Conservation (phyloP, 2,329 filamentous ascomycete genomes). For the Cladosporium velox region DNA sequence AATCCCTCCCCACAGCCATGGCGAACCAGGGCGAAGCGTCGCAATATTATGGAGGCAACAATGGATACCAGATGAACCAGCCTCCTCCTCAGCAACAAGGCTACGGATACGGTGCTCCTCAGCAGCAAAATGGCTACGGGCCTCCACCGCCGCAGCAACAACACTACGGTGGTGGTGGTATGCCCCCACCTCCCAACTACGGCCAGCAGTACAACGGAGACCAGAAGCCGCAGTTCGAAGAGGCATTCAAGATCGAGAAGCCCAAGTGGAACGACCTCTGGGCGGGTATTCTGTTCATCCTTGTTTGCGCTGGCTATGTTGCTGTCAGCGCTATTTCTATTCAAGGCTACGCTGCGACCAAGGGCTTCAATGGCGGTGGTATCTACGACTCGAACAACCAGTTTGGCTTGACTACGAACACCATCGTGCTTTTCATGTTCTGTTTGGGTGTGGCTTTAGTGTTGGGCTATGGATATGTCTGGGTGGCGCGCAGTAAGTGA, state of each 20-base stretch:
- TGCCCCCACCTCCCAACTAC: constrained; percentile 41
- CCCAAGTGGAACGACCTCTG: constrained; percentile 92
- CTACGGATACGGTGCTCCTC: constrained; percentile 27
- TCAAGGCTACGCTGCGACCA: constrained; percentile 69
- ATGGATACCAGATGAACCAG: constrained; percentile 28
- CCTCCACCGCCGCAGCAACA: constrained; percentile 21
- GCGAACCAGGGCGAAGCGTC: constrained; percentile 37
- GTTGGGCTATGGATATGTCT: constrained; percentile 76
- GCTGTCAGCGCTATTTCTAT: constrained; percentile 76
- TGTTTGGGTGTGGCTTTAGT: constrained; percentile 72
- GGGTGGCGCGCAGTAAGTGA: constrained; percentile 39
- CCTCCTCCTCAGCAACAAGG: constrained; percentile 35
- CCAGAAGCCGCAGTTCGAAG: constrained; percentile 65
- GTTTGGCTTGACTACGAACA: constrained; percentile 77
- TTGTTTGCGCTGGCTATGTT: constrained; percentile 70
- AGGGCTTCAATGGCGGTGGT: constrained; percentile 65
- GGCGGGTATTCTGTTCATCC: constrained; percentile 78
- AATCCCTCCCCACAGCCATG: constrained; percentile 20
- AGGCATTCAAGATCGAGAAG: constrained; percentile 77
- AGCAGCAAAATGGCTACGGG: constrained; percentile 13
- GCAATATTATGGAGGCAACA: constrained; percentile 38
- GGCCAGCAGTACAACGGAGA: constrained; percentile 36
- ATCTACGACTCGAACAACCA: constrained; percentile 70
- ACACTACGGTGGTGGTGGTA: constrained; percentile 17
- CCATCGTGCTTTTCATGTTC: constrained; percentile 80